Percentiles rank a stretch among this genome's conserved stretches.
Conservation (phyloP, 306 rosid species). For the Vigna reflexopilosa region DNA sequence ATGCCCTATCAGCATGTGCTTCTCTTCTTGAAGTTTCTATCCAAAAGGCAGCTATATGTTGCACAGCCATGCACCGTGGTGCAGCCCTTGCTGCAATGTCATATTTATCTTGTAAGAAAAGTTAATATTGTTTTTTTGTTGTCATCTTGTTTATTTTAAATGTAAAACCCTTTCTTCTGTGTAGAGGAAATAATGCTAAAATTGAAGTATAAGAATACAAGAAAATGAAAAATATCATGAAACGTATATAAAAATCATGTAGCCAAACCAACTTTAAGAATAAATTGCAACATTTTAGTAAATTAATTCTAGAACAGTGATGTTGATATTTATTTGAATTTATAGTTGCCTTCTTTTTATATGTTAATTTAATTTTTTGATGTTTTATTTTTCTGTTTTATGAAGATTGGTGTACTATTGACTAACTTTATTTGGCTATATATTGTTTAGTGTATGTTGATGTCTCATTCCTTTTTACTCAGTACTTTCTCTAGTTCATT, state of each 20-base stretch:
- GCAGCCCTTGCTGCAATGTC: conserved; percentile 99
- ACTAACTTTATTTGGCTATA: background rate
- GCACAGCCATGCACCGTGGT: conserved; percentile 99
- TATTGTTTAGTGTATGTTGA: background rate
- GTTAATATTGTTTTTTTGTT: conserved; percentile 12
- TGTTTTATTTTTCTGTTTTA: conserved; percentile 2
- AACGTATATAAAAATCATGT: background rate
- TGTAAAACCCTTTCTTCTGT: background rate
- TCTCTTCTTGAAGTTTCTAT: conserved; percentile 87
- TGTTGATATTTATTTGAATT: conserved; percentile 9
- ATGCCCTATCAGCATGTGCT: conserved; percentile 73
- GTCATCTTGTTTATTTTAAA: conserved; percentile 2
- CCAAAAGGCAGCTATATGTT: conserved; percentile 94
- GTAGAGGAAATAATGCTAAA: conserved; percentile 18
- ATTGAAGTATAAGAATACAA: conserved; percentile 9
- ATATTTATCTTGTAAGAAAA: conserved; percentile 84
- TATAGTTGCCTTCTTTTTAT: conserved; percentile 18
- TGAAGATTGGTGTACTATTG: conserved; percentile 11
- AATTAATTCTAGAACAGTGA: conserved; percentile 12
- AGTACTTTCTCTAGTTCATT: conserved; percentile 22
- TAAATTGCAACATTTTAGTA: conserved; percentile 18
- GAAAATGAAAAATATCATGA: conserved; percentile 26
- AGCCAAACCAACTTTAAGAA: conserved; percentile 29
- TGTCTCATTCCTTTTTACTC: conserved; percentile 13
- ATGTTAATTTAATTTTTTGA: conserved; percentile 3